Base-by-base conservation (phyloP, 2,329 filamentous ascomycete species). In the Curvularia verruculosa region DNA sequence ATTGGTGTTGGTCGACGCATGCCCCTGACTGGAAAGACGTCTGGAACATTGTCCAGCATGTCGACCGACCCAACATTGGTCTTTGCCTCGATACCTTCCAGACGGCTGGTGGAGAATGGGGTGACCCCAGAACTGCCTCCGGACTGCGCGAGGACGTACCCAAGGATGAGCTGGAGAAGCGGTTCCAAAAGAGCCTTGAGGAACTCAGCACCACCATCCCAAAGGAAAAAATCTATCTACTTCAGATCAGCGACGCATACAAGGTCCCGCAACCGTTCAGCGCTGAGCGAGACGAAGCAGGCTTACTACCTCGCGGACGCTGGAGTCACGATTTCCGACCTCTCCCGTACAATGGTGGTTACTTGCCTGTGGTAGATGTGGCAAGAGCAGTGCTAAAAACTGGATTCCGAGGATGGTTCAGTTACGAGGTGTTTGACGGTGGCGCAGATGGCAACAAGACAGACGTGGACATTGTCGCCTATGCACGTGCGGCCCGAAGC, bases 81-180 rank as follows among this genome's bases (percentile, higher is more conserved):
- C 78, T 93, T 0, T 93, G 89, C 63, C 82, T 94, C 1, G 89
- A 94, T 65, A 92, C 89, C 0, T 93, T 93, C 76, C 89, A 93
- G 70, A 88, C 84, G 2, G 87, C 85, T 0, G 89, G 89, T 0
- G 84, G 87, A 1, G 89, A 93, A 69, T 92, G 85, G 83, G 89
- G 80, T 0, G 89, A 92, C 63, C 90, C 90, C 0, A 87, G 84
- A 0, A 90, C 87, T 0, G 52, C 73, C 1, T 86, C 84, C 0
- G 89, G 89, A 0, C 65, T 86, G 1, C 74, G 87, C 0, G 84
- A 88, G 55, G 75, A 78, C 15, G 71, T 79, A 0, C 73, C 76
- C 0, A 68, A 74, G 12, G 75, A 81, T 3, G 78, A 84, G 28
- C 63, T 90, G 3, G 75, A 82, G 9, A 66, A 73, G 24, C 77